These are phyloP conservation scores for Stentor coeruleus DNA, from an alignment of 73 alveolate genomes.

Conservation along the genomic window DNA sequence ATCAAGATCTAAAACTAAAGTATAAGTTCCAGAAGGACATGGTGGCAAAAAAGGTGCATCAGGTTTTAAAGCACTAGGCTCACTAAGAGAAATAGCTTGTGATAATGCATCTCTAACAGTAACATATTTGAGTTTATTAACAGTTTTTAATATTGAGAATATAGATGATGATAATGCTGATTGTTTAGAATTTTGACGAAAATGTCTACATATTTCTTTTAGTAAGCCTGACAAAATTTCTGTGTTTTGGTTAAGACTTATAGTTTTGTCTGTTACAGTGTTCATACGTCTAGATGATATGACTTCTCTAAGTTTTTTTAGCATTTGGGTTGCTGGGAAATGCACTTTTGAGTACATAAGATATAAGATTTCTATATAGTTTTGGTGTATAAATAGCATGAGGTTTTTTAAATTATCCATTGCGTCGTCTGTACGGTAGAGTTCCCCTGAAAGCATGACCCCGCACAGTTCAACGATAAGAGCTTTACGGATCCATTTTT, in stretches of 20 bases:
- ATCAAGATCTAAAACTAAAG: conserved; percentile 49
- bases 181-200: background rate
- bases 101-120: too few relatives aligned
- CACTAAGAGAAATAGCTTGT: background rate
- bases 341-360: conserved; percentile 37
- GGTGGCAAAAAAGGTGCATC: background rate
- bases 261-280: conserved; percentile 22
- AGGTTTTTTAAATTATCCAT: conserved; percentile 32
- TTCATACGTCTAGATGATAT: conserved; percentile 29
- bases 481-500: background rate
- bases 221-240: background rate
- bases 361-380: conserved; percentile 40
- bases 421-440: too few relatives aligned
- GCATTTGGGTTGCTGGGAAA: conserved; percentile 52
- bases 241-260: background rate
- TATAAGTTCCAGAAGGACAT: conserved; percentile 21
- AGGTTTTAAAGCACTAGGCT: conserved; percentile 15
- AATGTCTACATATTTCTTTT: background rate
- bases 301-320: background rate
- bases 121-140: conserved; percentile 1
- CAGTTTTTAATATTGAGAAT: background rate
- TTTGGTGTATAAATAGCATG: conserved; percentile 47
- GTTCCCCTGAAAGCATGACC: background rate
- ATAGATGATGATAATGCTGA: background rate
- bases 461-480: conserved; percentile 2